A percentile compares a stretch with the other conserved stretches of the same genome.
Conservation (phyloP, 768 basidiomycete species). For the Auricularia cornea region DNA sequence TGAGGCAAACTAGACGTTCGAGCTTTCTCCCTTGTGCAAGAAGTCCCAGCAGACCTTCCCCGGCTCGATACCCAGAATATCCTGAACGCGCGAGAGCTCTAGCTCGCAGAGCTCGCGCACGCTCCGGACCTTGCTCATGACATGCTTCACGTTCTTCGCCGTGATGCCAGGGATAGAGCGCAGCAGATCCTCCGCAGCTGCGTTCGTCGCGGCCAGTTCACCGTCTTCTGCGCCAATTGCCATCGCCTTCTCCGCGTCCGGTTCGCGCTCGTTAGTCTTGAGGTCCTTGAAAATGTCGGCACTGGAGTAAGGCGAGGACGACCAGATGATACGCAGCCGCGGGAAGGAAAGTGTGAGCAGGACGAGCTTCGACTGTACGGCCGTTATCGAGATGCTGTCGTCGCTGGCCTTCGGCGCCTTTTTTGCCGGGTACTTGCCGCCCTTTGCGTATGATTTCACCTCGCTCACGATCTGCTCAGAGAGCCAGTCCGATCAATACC, state of each 20-base stretch:
- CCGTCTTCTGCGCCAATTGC: constrained; percentile 75
- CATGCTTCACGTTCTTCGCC: constrained; percentile 74
- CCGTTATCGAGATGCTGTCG: constrained; percentile 35
- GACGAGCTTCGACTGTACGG: constrained; percentile 87
- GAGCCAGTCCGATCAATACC: background rate
- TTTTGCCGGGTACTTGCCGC: constrained; percentile 51
- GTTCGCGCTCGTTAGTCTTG: constrained; percentile 71
- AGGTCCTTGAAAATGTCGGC: constrained; percentile 90
- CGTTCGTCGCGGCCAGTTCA: constrained; percentile 56
- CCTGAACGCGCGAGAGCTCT: constrained; percentile 52
- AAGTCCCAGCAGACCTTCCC: constrained; percentile 78
- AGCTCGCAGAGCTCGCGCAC: constrained; percentile 69
- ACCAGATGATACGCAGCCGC: constrained; percentile 91
- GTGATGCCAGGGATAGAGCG: constrained; percentile 77
- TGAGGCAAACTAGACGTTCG: background rate
- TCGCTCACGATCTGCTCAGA: constrained; percentile 48
- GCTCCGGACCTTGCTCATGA: constrained; percentile 73
- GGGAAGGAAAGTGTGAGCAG: constrained; percentile 87
- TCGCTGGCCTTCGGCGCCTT: constrained; percentile 12
- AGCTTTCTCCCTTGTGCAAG: constrained; percentile 57
- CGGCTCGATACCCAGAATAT: constrained; percentile 69
- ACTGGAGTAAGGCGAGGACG: constrained; percentile 88
- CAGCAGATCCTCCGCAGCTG: constrained; percentile 74
- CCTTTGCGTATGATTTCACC: constrained; percentile 59
- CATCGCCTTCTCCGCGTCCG: constrained; percentile 68